Conservation (phyloP, 169 alveolate genomes). For the Neospora caninum region DNA sequence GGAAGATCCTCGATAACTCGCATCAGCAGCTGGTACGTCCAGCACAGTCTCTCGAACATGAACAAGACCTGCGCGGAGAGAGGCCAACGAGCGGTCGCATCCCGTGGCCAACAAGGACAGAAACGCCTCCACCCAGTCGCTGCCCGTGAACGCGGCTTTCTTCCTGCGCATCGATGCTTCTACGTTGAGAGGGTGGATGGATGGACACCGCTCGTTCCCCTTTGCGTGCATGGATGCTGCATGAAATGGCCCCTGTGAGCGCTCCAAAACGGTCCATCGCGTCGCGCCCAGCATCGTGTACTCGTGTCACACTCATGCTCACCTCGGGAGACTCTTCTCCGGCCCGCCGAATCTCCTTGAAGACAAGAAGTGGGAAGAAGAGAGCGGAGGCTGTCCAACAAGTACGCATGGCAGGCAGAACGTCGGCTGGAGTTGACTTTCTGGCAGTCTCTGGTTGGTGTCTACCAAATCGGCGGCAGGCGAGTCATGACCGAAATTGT, state of each 20-base stretch:
- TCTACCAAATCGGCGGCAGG: no score
- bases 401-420: neutral
- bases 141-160: no score
- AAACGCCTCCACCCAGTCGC: neutral
- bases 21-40: slow-evolving; percentile 62
- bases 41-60: slow-evolving; percentile 63
- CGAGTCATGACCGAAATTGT: no score
- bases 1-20: slow-evolving; percentile 66
- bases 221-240: no score
- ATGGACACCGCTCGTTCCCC: no score
- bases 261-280: no score
- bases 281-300: no score
- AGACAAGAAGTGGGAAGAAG: slow-evolving; percentile 41
- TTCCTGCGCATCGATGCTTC: neutral
- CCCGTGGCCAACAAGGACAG: neutral
- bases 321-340: slow-evolving; percentile 59
- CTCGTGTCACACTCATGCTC: neutral
- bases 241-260: no score
- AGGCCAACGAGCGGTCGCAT: neutral
- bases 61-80: slow-evolving; percentile 32
- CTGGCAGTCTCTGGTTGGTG: no score
- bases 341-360: slow-evolving; percentile 37
- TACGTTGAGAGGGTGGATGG: no score
- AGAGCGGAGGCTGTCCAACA: neutral
- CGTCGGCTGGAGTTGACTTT: no score